Percentiles rank a stretch among this genome's conserved stretches.
Conservation (phyloP, 176 grass and related monocot species). For the Musa acuminata region DNA sequence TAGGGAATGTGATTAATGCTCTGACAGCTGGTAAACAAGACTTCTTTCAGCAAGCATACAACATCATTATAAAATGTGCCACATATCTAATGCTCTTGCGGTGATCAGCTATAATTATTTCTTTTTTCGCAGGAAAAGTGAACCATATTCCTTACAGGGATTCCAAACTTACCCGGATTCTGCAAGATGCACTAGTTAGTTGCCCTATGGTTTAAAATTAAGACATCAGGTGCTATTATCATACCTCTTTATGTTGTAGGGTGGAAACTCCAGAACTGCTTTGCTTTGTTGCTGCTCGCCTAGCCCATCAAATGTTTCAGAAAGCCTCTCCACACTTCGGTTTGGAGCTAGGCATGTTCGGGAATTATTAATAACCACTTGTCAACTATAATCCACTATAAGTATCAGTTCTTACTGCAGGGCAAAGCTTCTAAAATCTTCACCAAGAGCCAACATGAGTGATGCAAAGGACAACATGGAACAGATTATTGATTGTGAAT, state of each 20-base stretch:
- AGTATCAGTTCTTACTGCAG: constrained; percentile 27
- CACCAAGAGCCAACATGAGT: constrained; percentile 19
- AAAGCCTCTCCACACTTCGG: constrained; percentile 74
- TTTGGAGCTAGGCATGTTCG: constrained; percentile 70
- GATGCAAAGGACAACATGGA: constrained; percentile 32
- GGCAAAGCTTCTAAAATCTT: constrained; percentile 60
- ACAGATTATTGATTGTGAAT: constrained; percentile 18
- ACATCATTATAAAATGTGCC: constrained; percentile 4
- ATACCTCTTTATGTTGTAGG: constrained; percentile 36
- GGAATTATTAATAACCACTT: constrained; percentile 7
- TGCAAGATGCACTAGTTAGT: constrained; percentile 89
- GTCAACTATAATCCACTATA: neutral
- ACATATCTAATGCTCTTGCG: neutral
- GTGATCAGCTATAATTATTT: constrained; percentile 19
- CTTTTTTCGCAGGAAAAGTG: constrained; percentile 48
- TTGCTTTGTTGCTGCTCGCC: constrained; percentile 93
- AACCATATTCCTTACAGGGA: constrained; percentile 79
- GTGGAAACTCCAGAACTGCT: constrained; percentile 73
- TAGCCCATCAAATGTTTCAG: constrained; percentile 51
- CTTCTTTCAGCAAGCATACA: neutral
- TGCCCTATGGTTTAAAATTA: constrained; percentile 9
- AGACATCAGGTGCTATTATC: neutral
- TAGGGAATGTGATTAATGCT: constrained; percentile 91
- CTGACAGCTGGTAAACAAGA: constrained; percentile 56
- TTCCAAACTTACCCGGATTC: constrained; percentile 87